Conservation (phyloP, 306 rosid species). For the Quercus mongolica region DNA sequence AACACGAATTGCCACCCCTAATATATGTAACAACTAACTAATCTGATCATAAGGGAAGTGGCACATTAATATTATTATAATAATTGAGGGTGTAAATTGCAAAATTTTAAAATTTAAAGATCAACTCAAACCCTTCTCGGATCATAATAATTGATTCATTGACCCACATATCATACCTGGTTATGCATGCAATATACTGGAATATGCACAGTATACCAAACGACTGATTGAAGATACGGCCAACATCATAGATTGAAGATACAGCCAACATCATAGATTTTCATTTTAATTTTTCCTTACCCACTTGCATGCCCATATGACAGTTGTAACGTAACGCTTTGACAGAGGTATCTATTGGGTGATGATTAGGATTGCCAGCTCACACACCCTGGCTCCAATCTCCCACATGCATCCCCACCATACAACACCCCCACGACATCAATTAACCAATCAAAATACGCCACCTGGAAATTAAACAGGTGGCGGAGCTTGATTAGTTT, state of each 20-base stretch:
- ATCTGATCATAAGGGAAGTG: too few species aligned
- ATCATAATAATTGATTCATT: not conserved
- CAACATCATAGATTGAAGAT: not conserved
- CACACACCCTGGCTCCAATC: not conserved
- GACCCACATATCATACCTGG: not conserved
- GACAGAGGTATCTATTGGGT: not conserved
- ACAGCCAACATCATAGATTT: too few species aligned
- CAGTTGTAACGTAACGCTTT: not conserved
- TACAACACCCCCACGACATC: too few species aligned
- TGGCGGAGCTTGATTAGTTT: not conserved
- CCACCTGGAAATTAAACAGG: not conserved
- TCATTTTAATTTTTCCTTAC: not conserved
- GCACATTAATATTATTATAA: too few species aligned
- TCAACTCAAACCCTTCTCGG: too few species aligned
- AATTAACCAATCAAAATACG: too few species aligned
- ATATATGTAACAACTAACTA: too few species aligned
- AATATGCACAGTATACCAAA: not conserved
- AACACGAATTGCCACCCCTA: too few species aligned
- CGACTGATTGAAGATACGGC: not conserved
- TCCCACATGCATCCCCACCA: not conserved
- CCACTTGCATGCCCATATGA: not conserved
- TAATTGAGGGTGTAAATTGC: too few species aligned
- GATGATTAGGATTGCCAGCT: constrained; percentile 23
- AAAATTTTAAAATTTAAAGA: too few species aligned
- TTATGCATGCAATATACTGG: not conserved